Evolutionary conservation across 352 stramenopile genomes (phyloP), one percentile per base, ranked within the genome.

Genomic region (Thalassiosira hispida): DNA sequence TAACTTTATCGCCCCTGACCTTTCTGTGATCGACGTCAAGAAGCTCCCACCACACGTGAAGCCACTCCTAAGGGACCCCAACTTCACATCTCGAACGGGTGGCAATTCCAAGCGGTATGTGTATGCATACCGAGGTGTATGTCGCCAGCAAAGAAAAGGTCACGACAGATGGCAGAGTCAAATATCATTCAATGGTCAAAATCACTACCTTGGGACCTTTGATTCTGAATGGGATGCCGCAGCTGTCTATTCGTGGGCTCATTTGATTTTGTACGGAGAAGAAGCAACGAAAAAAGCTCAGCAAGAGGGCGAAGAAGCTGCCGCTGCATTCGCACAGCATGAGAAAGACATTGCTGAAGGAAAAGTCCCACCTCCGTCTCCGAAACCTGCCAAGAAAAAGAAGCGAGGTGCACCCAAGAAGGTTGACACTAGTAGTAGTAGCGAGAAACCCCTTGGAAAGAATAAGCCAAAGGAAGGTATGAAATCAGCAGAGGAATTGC

Each of bases 161-260:
- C 89, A 93, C 70, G 89, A 94, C 73, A 81, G 89, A 72, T 94
- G 89, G 89, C 89, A 94, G 79, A 85, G 69, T 46, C 89, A 94
- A 81, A 94, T 94, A 72, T 93, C 87, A 20, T 93, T 92, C 59
- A 85, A 87, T 67, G 89, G 89, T n/a, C 72, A 73, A 16, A 94
- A 94, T 82, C 87, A 93, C 64, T 94, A 94, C 67, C 74, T 94
- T 9, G 89, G 89, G 61, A 94, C 89, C 7, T 94, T 93, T 73
- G 89, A 94, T 79, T 87, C 77, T 16, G 89, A 94, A 73, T 94
- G 87, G 87, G 89, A 94, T 77, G 89, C 89, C 33, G 89, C 89
- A 40, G 89, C 89, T 53, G 85, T 93, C 35, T 94, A 94, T 73
- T 85, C 88, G 25, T 93, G 88, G 86, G 86, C 86, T 31, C 88